Base-by-base conservation (phyloP, 2,329 filamentous ascomycete genomes). In the Exophiala xenobiotica region DNA sequence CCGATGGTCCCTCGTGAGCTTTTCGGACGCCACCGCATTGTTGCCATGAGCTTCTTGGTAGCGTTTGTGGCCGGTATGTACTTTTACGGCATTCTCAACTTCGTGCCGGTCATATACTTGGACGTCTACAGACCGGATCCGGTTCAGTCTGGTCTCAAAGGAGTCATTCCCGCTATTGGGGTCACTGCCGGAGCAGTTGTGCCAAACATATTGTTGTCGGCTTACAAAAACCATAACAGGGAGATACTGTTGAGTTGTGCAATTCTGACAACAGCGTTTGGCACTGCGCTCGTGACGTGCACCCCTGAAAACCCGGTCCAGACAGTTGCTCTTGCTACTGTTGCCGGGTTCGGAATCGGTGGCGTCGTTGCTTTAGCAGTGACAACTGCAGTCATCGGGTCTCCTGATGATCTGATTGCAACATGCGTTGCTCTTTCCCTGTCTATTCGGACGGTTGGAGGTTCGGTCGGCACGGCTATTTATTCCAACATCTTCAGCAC, bases 71-170 rank as follows among this genome's bases (percentile, higher is more conserved):
- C 77, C 0, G 80, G 79, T 3, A 35, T 54, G 43, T 49, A 82
- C 61, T 81, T 80, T 66, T 78, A 80, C 61, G 75, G 74, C 0
- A 67, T 76, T 2, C 63, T 75, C 31, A 72, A 74, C 64, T 82
- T 85, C 64, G 85, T 81, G 80, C 81, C 80, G 4, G 81, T 80
- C 0, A 77, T 85, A 64, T 76, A 78, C 1, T 82, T 80, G 67
- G 84, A 84, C 57, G 77, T 85, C 6, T 85, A 84, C 63, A 79
- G 79, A 4, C 79, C 86, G 54, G 80, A 86, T 57, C 82, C 83
- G 1, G 66, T 84, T n/a, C 74, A 74, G 18, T 77, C 86, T 44
- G 85, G 85, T 12, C 68, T 87, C 3, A 51, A 46, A 27, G 48
- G 43, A 12, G 24, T 56, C 5, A 37, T 41, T 16, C 20, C 16